Evolutionary conservation across 192 early-diverging fungal genomes (phyloP).

Genomic region (Kappamyces sp.): DNA sequence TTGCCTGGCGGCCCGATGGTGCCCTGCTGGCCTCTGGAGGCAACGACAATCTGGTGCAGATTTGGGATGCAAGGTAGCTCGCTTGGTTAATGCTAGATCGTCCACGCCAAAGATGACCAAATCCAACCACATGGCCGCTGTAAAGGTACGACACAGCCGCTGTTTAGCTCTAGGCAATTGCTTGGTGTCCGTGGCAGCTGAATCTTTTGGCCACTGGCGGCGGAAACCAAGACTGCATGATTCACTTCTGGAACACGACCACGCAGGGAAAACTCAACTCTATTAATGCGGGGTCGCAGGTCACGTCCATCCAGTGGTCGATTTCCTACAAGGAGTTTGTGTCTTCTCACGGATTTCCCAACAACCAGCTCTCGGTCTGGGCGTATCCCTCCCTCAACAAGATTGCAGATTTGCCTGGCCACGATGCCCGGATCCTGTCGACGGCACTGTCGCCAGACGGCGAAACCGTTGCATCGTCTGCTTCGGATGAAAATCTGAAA

Average conservation of each 20-base stretch:
- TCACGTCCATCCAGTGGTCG: slow-evolving; percentile 53
- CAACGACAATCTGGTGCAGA: slow-evolving; percentile 55
- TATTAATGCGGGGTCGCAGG: slow-evolving; percentile 52
- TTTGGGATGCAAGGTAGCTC: slow-evolving; percentile 40
- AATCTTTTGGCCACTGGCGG: slow-evolving; percentile 57
- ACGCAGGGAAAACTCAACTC: slow-evolving; percentile 19
- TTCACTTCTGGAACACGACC: slow-evolving; percentile 55
- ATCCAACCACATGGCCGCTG: slow-evolving; percentile 48
- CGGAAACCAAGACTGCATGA: slow-evolving; percentile 41
- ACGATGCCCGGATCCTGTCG: slow-evolving; percentile 44
- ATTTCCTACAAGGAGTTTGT: slow-evolving; percentile 51
- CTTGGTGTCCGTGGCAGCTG: slow-evolving; percentile 92
- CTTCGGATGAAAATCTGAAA: slow-evolving; percentile 50
- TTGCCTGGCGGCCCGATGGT: slow-evolving; percentile 49
- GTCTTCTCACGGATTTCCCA: slow-evolving; percentile 47
- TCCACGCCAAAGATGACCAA: slow-evolving; percentile 43
- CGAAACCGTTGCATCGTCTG: slow-evolving; percentile 42
- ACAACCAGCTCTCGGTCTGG: slow-evolving; percentile 50
- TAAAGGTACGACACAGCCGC: slow-evolving; percentile 43
- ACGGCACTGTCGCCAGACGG: slow-evolving; percentile 52
- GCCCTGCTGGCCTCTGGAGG: slow-evolving; percentile 46
- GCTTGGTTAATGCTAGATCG: slow-evolving; percentile 12
- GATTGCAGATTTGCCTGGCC: slow-evolving; percentile 46
- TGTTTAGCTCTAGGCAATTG: slow-evolving; percentile 59
- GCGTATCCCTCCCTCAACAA: slow-evolving; percentile 45